Conservation (phyloP, 495 filamentous ascomycete genomes). For the Peziza echinospora region DNA sequence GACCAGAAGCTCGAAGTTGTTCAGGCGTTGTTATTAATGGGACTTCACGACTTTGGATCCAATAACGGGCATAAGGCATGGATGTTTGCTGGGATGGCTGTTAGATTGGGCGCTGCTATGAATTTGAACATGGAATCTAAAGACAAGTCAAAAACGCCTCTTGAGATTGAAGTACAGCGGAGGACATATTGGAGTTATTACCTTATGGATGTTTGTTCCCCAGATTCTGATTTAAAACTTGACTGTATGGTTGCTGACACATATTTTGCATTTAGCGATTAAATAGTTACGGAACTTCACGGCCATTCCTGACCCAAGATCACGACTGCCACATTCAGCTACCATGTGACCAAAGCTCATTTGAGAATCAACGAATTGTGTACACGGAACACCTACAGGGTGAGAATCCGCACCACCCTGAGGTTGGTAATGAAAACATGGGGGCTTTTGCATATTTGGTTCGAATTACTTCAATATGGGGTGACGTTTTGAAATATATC, state of each 20-base stretch:
- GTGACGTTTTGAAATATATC: constrained; percentile 18
- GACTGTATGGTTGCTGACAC: not conserved
- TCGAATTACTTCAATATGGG: constrained; percentile 17
- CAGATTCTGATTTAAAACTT: constrained; percentile 2
- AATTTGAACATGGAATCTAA: constrained; percentile 19
- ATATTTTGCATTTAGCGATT: constrained; percentile 15
- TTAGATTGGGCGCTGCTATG: constrained; percentile 18
- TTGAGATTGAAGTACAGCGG: constrained; percentile 13
- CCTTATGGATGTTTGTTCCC: constrained; percentile 19
- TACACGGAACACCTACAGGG: constrained; percentile 15
- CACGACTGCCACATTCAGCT: constrained; percentile 20
- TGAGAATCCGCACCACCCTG: constrained; percentile 12
- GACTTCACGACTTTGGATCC: constrained; percentile 18
- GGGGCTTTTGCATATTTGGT: constrained; percentile 20
- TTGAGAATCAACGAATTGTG: constrained; percentile 13
- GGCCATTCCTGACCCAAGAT: constrained; percentile 18
- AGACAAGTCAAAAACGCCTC: constrained; percentile 5
- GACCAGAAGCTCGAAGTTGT: constrained; percentile 15
- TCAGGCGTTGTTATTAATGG: constrained; percentile 19
- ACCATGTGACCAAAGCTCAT: constrained; percentile 18
- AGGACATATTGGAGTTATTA: constrained; percentile 21
- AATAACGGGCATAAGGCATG: constrained; percentile 18
- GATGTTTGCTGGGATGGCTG: constrained; percentile 21
- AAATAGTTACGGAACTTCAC: constrained; percentile 19
- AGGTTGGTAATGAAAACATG: constrained; percentile 11